Evolutionary conservation across 1,284 basidiomycete species (phyloP), one percentile per base, ranked within the genome.

Genomic region (Rhodotorula sp.): DNA sequence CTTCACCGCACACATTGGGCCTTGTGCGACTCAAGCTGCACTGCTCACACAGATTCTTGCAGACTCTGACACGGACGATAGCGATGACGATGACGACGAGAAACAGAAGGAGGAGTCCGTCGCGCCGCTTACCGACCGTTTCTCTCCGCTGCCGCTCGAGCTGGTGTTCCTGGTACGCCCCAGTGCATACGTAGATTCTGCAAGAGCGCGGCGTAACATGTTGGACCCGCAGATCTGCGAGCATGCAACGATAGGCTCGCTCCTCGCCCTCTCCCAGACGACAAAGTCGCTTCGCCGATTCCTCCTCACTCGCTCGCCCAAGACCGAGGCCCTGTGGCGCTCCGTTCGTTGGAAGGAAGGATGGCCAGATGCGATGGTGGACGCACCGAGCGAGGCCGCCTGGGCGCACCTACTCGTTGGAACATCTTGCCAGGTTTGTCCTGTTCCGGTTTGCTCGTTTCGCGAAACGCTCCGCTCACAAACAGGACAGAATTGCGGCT

Each of bases 181-280:
- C 14, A 16, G n/a, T 4, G 27, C 19, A 7, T 41, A 12, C 16
- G 9, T 19, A 3, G 1, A 13, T 9, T 12, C 21, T 42, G 5
- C 0, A 12, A 1, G 5, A 7, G 16, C 10, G n/a, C 25, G 8
- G 5, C 34, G 3, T 34, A 21, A 7, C n/a, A 8, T 9, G 0
- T 12, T 16, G 7, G 44, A n/a, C 12, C 0, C 10, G 25, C 50
- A 66, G 65, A 61, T 66, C 44, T 48, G 42, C 65, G 45, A 52
- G 21, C 53, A 48, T 14, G 42, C 55, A 23, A 23, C 27, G 19
- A 27, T 34, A 8, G 42, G 27, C 48, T 19, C 52, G n/a, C 66
- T 67, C 48, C 53, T 67, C 17, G 42, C 48, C 34, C 21, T 61
- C 46, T 49, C 59, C 0, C 59, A 53, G 13, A 58, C 48, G 42